Evolutionary conservation across 2,329 filamentous ascomycete genomes (phyloP).

Genomic region (Knufia fluminis): DNA sequence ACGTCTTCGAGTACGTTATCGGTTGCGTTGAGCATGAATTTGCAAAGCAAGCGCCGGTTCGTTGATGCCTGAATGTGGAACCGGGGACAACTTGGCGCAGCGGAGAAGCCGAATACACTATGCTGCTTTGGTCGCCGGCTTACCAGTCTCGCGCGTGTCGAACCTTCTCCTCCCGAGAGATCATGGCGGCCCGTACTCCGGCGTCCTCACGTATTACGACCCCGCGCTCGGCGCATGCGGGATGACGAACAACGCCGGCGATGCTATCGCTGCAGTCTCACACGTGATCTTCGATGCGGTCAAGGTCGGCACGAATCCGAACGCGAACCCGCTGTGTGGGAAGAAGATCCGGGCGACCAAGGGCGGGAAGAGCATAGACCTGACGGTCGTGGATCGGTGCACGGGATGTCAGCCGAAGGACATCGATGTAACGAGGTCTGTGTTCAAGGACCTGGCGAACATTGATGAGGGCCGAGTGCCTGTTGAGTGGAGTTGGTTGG

Average conservation of each 20-base stretch:
- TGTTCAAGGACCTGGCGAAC: slow-evolving; percentile 41
- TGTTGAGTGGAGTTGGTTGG: slow-evolving; percentile 45
- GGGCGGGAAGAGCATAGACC: slow-evolving; percentile 46
- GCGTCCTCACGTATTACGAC: slow-evolving; percentile 61
- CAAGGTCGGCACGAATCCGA: slow-evolving; percentile 45
- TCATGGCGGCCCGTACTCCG: slow-evolving; percentile 44
- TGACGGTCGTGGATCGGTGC: slow-evolving; percentile 62
- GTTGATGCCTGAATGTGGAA: too few relatives aligned
- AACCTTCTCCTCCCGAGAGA: slow-evolving; percentile 45
- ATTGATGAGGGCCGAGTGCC: slow-evolving; percentile 38
- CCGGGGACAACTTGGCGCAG: slow-evolving; percentile 3
- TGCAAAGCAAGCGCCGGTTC: too few relatives aligned
- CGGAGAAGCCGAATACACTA: too few relatives aligned
- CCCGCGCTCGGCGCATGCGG: slow-evolving; percentile 64
- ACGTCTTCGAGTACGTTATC: too few relatives aligned
- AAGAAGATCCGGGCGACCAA: slow-evolving; percentile 54
- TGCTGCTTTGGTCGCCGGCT: slow-evolving; percentile 19
- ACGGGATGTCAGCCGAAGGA: slow-evolving; percentile 39
- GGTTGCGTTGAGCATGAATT: too few relatives aligned
- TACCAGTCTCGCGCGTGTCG: slow-evolving; percentile 16
- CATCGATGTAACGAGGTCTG: slow-evolving; percentile 41
- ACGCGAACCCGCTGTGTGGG: slow-evolving; percentile 60
- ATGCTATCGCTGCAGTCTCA: slow-evolving; percentile 59
- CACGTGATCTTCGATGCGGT: slow-evolving; percentile 57
- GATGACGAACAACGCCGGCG: slow-evolving; percentile 41